phyloP scores from a whole-genome alignment of 805 yeast genomes.

The Hanseniaspora valbyensis region DNA sequence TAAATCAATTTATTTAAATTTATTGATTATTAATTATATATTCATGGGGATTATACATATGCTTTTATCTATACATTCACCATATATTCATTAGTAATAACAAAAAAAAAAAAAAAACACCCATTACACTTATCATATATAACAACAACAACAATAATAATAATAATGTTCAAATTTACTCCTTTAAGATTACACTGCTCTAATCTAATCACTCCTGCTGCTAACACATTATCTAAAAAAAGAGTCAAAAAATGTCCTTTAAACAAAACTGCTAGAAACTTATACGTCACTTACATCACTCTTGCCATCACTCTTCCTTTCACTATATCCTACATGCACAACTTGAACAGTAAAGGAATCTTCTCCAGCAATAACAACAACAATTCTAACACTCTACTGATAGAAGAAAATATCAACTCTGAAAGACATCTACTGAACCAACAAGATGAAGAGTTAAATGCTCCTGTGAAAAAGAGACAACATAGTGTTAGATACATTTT shows the following conservation, averaged over 20 bases:
- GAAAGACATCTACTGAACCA: no score
- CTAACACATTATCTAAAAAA: not conserved
- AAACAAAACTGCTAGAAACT: constrained; percentile 16
- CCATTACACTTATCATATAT: not conserved
- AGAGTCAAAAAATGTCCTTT: not conserved
- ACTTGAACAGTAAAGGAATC: no score
- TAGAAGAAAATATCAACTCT: not conserved
- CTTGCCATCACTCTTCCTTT: constrained; percentile 26
- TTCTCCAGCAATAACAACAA: not conserved
- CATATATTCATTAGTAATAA: no score
- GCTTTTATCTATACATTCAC: no score
- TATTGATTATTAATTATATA: no score
- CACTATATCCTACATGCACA: constrained; percentile 22
- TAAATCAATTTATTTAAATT: no score
- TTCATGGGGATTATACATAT: no score
- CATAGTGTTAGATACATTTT: constrained; percentile 10
- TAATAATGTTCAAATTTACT: not conserved
- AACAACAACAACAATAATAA: not conserved
- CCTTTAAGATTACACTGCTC: not conserved
- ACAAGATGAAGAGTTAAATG: not conserved
- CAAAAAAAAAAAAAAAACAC: no score
- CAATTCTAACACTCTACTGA: not conserved
- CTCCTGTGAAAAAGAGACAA: not conserved
- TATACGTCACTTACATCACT: constrained; percentile 24
- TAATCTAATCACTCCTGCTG: not conserved